These are phyloP conservation scores for Ophiognomonia clavigignenti-juglandacearum DNA, from an alignment of 2,329 filamentous ascomycete species.

Conservation along the genomic window DNA sequence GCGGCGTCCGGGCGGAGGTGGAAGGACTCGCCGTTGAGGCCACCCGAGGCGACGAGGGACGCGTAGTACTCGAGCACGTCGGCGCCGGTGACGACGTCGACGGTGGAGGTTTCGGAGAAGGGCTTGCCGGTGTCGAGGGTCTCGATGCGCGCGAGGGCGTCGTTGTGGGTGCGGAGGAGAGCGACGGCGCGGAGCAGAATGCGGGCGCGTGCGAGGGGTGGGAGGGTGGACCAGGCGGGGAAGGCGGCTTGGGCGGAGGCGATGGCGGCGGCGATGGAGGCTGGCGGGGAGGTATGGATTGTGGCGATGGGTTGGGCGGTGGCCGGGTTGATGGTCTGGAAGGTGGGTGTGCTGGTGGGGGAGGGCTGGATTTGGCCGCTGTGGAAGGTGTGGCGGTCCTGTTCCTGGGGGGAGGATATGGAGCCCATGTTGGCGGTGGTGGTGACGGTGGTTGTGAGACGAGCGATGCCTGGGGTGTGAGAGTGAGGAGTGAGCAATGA, in stretches of 20 bases:
- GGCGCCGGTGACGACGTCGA: constrained; percentile 77
- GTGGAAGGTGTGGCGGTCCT: constrained; percentile 65
- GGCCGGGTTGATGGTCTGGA: constrained; percentile 70
- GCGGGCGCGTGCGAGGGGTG: constrained; percentile 68
- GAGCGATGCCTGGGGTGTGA: not conserved
- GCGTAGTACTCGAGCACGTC: constrained; percentile 87
- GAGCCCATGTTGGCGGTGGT: constrained; percentile 6
- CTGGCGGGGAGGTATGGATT: constrained; percentile 63
- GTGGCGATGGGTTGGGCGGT: constrained; percentile 64
- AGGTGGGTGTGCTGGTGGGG: constrained; percentile 54
- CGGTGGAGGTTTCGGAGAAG: constrained; percentile 76
- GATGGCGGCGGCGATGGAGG: constrained; percentile 68
- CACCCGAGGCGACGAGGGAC: constrained; percentile 70
- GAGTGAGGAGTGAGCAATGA: not conserved
- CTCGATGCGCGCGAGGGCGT: constrained; percentile 73
- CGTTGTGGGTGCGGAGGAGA: constrained; percentile 70
- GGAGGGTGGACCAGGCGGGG: constrained; percentile 68
- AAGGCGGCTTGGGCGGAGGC: constrained; percentile 68
- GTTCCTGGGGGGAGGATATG: constrained; percentile 11
- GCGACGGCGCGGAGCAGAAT: constrained; percentile 73
- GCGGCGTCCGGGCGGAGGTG: constrained; percentile 71
- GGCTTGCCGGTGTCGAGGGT: constrained; percentile 85
- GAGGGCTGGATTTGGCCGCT: constrained; percentile 63
- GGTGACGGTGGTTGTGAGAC: not conserved
- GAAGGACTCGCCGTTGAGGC: constrained; percentile 75